Percentiles rank a stretch among this genome's conserved stretches.
Evolutionary conservation across 495 filamentous ascomycete genomes (phyloP).

Genomic region (Xylaria cubensis): DNA sequence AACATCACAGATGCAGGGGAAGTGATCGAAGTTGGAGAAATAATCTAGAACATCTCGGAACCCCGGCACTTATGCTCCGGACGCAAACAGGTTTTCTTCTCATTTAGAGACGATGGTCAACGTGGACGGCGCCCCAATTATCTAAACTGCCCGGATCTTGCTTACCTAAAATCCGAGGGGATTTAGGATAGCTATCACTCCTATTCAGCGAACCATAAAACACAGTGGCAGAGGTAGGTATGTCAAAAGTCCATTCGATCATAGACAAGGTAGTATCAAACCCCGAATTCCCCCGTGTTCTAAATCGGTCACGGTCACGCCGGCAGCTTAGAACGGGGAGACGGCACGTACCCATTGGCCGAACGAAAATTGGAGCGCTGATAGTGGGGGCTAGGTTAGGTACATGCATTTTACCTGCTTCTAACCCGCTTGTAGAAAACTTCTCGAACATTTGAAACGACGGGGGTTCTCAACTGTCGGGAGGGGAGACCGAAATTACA

Average conservation of each 20-base stretch:
- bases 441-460: constrained; percentile 25
- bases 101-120: background rate
- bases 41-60: constrained; percentile 2
- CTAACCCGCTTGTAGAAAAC: constrained; percentile 4
- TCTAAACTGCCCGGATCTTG: background rate
- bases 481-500: constrained; percentile 8
- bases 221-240: background rate
- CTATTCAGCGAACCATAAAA: background rate
- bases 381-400: background rate
- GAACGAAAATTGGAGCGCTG: constrained; percentile 7
- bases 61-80: background rate
- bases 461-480: constrained; percentile 13
- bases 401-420: background rate
- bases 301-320: constrained; percentile 23
- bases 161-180: background rate
- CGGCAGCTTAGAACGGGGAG: constrained; percentile 9
- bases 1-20: background rate
- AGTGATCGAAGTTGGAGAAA: constrained; percentile 11
- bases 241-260: background rate
- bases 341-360: constrained; percentile 4
- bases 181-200: background rate
- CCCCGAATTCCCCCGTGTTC: background rate
- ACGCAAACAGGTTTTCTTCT: background rate
- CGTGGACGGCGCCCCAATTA: background rate
- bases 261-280: background rate